phyloP scores from a whole-genome alignment of 805 yeast species.

The Cyberlindnera mrakii region DNA sequence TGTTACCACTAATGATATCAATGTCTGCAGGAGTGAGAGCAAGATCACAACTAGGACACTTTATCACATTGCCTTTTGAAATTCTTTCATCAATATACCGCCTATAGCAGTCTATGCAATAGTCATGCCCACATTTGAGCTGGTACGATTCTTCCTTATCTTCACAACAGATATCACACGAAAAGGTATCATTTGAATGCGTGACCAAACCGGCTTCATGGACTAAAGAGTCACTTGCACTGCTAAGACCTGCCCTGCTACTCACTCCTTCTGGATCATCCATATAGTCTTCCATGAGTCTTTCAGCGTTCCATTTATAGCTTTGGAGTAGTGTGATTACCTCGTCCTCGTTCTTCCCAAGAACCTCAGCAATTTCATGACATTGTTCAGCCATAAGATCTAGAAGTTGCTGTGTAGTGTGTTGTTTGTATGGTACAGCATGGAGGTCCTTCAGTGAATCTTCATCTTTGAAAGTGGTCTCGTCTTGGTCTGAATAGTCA shows the following conservation, averaged over 20 bases:
- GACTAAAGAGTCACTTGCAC: neutral
- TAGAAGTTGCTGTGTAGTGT: slow-evolving; percentile 26
- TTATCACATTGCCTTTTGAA: slow-evolving; percentile 39
- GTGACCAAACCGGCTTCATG: neutral
- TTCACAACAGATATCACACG: slow-evolving; percentile 74
- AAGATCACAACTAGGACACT: slow-evolving; percentile 59
- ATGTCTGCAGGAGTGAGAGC: slow-evolving; percentile 32
- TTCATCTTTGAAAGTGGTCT: slow-evolving; percentile 12
- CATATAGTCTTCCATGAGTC: slow-evolving; percentile 48
- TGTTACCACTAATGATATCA: slow-evolving; percentile 34
- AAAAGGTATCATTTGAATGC: slow-evolving; percentile 21
- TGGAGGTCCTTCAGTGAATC: slow-evolving; percentile 15
- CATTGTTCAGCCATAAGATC: slow-evolving; percentile 22
- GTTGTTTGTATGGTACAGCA: slow-evolving; percentile 6
- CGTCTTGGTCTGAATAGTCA: slow-evolving; percentile 19
- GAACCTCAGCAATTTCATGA: slow-evolving; percentile 27
- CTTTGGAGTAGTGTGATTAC: slow-evolving; percentile 40
- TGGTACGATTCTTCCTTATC: slow-evolving; percentile 39
- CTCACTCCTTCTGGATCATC: slow-evolving; percentile 34
- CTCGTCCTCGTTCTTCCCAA: slow-evolving; percentile 33
- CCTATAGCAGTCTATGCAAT: slow-evolving; percentile 63
- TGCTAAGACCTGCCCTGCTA: slow-evolving; percentile 27
- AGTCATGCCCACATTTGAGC: slow-evolving; percentile 64
- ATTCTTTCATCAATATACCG: slow-evolving; percentile 47
- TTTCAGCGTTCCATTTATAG: slow-evolving; percentile 56